Evolutionary conservation across 192 early-diverging fungal genomes (phyloP), one percentile per base, ranked within the genome.

Genomic region (Entomortierella lignicola): DNA sequence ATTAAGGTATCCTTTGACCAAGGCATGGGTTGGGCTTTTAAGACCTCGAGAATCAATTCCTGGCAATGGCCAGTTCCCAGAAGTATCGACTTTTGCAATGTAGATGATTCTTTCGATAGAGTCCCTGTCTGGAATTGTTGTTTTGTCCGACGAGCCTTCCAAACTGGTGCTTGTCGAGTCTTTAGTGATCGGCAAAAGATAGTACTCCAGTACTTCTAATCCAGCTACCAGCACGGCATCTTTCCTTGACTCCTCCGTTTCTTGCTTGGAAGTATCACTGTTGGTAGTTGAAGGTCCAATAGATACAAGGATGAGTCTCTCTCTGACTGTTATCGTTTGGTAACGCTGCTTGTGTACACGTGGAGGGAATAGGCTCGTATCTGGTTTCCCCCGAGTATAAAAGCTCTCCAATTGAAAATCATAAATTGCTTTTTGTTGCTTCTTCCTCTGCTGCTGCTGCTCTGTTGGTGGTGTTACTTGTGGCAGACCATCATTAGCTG

Each of bases 51-150:
- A 52, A 11, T 71, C 53, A 23, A 69, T 26, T 18, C 48, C 57
- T 12, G 68, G 60, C 20, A 66, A 51, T 5, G 73, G 72, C 72
- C 71, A 73, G 51, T 62, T 69, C 2, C 82, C 83, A 1, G 82
- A 77, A 0, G 85, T 86, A 50, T 86, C 85, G 54, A 86, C 73
- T 54, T 86, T 86, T 17, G 83, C 72, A 48, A 86, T 71, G 34
- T 86, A 86, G 6, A 81, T 63, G 7, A 83, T 66, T 31, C 57
- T 27, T 43, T 79, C 62, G 10, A 47, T 21, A 1, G 13, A 18
- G 1, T 4, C 12, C 8, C 0, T 32, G 27, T 2, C 25, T 12
- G 1, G 23, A n/a, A 18, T 23, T 42, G 20, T 50, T 25, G 61
- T 21, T 32, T 34, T 43, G 41, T 47, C 44, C 42, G n/a, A 5